These are phyloP conservation scores for Cutaneotrichosporon cavernicola DNA, from an alignment of 1,284 basidiomycete species.

Conservation along the genomic window DNA sequence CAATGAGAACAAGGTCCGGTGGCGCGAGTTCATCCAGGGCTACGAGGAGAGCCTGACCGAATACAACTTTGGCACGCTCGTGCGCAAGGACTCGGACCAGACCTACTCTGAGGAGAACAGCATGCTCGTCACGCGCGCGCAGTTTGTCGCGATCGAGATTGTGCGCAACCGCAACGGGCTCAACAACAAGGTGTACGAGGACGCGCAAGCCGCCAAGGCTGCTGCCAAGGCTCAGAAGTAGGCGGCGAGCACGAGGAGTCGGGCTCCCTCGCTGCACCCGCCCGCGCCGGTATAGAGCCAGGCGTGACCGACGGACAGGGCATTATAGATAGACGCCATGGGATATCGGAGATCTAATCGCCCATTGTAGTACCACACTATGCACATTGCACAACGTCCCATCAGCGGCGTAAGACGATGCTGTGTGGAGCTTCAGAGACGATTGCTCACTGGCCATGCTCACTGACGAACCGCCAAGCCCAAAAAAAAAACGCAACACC, in stretches of 20 bases:
- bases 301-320: neutral
- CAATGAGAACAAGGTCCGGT: constrained; percentile 80
- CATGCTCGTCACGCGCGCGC: constrained; percentile 74
- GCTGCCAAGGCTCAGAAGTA: constrained; percentile 10
- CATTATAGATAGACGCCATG: neutral
- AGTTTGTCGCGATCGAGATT: constrained; percentile 96
- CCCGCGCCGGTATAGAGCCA: neutral
- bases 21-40: constrained; percentile 77
- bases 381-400: neutral
- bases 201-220: constrained; percentile 60
- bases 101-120: constrained; percentile 93
- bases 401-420: neutral
- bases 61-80: constrained; percentile 95
- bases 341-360: neutral
- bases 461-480: neutral
- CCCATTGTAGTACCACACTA: constrained; percentile 4
- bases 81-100: constrained; percentile 73
- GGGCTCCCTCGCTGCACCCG: no score
- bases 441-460: neutral
- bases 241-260: neutral
- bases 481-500: neutral
- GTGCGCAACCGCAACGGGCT: constrained; percentile 86
- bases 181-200: constrained; percentile 82
- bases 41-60: constrained; percentile 87
- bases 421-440: neutral